Percentiles rank a stretch among this genome's conserved stretches.
These are phyloP conservation scores for Stylosanthes scabra DNA, from an alignment of 331 rosid genomes.

Conservation along the genomic window DNA sequence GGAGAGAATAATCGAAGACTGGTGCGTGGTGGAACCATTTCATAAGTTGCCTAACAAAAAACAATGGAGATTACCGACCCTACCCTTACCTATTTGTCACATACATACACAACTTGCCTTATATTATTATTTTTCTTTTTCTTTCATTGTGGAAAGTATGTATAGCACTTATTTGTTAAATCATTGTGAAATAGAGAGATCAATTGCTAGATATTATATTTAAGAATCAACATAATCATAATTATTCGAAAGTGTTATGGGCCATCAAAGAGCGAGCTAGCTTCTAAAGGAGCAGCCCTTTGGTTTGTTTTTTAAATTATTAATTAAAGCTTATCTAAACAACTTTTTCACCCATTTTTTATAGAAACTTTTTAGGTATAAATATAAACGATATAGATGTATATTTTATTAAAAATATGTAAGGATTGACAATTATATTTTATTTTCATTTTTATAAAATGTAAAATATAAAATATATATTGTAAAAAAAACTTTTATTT, in stretches of 20 bases:
- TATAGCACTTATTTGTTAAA: constrained; percentile 46
- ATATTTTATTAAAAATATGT: too few species aligned
- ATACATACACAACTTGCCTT: constrained; percentile 45
- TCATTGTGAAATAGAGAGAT: constrained; percentile 29
- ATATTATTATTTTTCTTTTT: constrained; percentile 14
- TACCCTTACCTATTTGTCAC: constrained; percentile 44
- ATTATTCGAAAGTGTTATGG: constrained; percentile 23
- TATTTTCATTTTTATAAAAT: too few species aligned
- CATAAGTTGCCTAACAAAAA: constrained; percentile 51
- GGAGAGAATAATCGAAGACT: constrained; percentile 32
- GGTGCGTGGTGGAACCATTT: constrained; percentile 51
- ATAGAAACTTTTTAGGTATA: too few species aligned
- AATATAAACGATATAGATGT: too few species aligned
- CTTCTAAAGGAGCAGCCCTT: constrained; percentile 24
- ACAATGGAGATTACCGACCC: constrained; percentile 60
- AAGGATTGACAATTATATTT: too few species aligned
- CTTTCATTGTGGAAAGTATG: constrained; percentile 39
- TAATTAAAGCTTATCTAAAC: constrained; percentile 26
- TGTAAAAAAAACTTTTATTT: too few species aligned
- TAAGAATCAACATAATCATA: not conserved
- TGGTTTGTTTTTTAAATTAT: not conserved
- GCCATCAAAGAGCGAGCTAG: constrained; percentile 5
- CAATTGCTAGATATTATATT: not conserved
- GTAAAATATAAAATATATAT: too few species aligned
- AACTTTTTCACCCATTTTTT: not conserved